phyloP scores from a whole-genome alignment of 768 basidiomycete species.

The Sutorius australiensis region DNA sequence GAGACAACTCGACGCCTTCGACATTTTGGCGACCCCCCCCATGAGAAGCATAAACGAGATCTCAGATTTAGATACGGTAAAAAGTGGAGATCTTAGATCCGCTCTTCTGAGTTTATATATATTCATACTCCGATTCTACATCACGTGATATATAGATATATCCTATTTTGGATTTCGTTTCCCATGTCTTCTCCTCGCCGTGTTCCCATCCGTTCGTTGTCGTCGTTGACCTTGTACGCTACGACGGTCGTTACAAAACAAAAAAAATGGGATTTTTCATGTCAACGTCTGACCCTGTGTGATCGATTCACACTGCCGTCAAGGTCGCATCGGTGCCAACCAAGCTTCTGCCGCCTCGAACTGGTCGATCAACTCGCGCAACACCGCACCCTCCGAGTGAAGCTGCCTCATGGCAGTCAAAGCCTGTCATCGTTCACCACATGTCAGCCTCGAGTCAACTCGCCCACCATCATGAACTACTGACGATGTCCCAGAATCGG shows the following conservation, averaged over 20 bases:
- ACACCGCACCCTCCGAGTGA: conserved; percentile 75
- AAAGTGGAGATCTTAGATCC: conserved; percentile 26
- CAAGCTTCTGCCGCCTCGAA: conserved; percentile 95
- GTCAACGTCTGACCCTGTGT: conserved; percentile 4
- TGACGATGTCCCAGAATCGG: conserved; percentile 96
- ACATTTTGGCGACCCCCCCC: conserved; percentile 7
- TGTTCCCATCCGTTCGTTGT: conserved; percentile 15
- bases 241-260: not conserved
- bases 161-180: conserved; percentile 12
- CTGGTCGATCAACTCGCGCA: conserved; percentile 87
- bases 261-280: not conserved
- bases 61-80: conserved; percentile 13
- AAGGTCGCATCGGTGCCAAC: conserved; percentile 89
- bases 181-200: conserved; percentile 12
- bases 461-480: conserved; percentile 33
- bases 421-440: conserved; percentile 44
- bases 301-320: conserved; percentile 25
- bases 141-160: too few species aligned
- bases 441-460: conserved; percentile 24
- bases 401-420: conserved; percentile 88
- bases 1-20: conserved; percentile 16
- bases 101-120: not conserved
- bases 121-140: conserved; percentile 4
- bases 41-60: conserved; percentile 15
- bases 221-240: not conserved